Conservation (phyloP, 768 basidiomycete genomes). For the Tubosaeta brunneosetosa region DNA sequence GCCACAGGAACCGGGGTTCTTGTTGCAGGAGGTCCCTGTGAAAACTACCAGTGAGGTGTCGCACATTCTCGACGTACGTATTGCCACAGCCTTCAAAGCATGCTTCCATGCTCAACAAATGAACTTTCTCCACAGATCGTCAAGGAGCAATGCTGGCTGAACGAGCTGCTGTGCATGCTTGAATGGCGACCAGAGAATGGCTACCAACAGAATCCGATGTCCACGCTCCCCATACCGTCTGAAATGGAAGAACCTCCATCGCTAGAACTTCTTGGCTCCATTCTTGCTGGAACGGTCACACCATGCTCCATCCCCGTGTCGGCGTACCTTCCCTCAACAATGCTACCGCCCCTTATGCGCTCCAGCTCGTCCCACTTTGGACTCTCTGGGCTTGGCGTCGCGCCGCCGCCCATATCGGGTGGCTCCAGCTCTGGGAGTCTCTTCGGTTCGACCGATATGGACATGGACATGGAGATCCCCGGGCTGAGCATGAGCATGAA, state of each 20-base stretch:
- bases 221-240: slow-evolving; percentile 7
- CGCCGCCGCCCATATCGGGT: slow-evolving; percentile 17
- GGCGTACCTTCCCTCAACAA: slow-evolving; percentile 49
- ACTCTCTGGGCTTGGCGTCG: slow-evolving; percentile 25
- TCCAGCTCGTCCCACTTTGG: slow-evolving; percentile 24
- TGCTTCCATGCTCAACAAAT: neutral
- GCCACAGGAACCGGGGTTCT: slow-evolving; percentile 73
- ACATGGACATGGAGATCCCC: slow-evolving; percentile 35
- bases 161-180: slow-evolving; percentile 58
- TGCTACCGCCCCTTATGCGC: slow-evolving; percentile 20
- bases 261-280: slow-evolving; percentile 56
- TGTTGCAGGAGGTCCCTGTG: slow-evolving; percentile 67
- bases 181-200: slow-evolving; percentile 54
- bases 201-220: slow-evolving; percentile 3
- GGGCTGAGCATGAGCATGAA: slow-evolving; percentile 34
- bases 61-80: slow-evolving; percentile 66
- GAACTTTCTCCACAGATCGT: slow-evolving; percentile 38
- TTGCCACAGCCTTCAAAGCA: too few relatives aligned
- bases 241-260: slow-evolving; percentile 36
- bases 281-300: slow-evolving; percentile 51
- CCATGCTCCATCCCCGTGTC: slow-evolving; percentile 59
- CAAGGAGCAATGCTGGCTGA: slow-evolving; percentile 80
- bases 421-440: slow-evolving; percentile 25
- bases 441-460: slow-evolving; percentile 30
- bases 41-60: slow-evolving; percentile 69